Conservation (phyloP, 208 protist genomes). For the Leishmania lainsoni region DNA sequence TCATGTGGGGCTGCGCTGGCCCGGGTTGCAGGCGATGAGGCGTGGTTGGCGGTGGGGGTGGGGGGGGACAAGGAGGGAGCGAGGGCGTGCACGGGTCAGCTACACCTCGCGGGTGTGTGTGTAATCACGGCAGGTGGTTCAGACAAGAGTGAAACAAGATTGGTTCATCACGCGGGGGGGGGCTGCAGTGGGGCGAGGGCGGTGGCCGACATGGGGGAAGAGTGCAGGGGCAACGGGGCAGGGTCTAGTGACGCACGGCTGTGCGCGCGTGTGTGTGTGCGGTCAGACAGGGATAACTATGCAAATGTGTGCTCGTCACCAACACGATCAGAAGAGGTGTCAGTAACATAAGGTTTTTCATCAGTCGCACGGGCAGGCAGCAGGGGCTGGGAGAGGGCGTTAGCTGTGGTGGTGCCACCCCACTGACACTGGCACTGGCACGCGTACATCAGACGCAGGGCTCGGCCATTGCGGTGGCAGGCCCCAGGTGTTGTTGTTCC, state of each 20-base stretch:
- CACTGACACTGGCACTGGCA: background rate
- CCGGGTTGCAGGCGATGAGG: background rate
- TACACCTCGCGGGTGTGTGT: conserved; percentile 10
- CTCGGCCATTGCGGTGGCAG: conserved; percentile 31
- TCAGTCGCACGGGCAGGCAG: conserved; percentile 9
- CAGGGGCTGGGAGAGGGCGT: background rate
- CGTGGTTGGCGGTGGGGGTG: background rate
- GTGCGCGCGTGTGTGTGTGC: background rate
- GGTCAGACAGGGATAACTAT: conserved; percentile 48
- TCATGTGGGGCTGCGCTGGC: conserved; percentile 16
- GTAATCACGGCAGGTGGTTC: conserved; percentile 9
- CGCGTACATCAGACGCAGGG: conserved; percentile 13
- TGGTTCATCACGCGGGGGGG: conserved; percentile 11
- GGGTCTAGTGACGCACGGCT: background rate
- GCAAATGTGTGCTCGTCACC: conserved; percentile 41
- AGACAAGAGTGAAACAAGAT: conserved; percentile 18
- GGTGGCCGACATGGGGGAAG: background rate
- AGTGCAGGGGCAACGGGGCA: background rate
- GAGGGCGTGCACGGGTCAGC: background rate
- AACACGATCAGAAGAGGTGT: conserved; percentile 44
- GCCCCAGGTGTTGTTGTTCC: conserved; percentile 21
- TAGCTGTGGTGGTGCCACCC: background rate
- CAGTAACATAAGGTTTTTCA: conserved; percentile 22
- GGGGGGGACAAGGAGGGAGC: background rate
- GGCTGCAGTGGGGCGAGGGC: background rate